A percentile compares a stretch with the other conserved stretches of the same genome.
These are phyloP conservation scores for Syzygium malaccense DNA, from an alignment of 441 rosid genomes.

Conservation along the genomic window DNA sequence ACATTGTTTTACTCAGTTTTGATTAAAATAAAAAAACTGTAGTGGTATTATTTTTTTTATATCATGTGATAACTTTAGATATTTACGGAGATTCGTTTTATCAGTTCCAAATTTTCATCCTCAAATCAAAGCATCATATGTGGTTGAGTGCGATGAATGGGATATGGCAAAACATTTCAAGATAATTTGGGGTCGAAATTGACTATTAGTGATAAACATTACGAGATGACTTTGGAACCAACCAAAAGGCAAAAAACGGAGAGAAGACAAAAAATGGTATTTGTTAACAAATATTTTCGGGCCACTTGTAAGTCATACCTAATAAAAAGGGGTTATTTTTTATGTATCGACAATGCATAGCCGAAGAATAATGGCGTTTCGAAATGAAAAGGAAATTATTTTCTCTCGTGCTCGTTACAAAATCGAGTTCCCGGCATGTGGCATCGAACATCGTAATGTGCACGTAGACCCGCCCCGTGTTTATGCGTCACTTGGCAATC, in stretches of 20 bases:
- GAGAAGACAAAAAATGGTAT: not conserved
- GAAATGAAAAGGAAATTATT: not conserved
- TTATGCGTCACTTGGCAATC: not conserved
- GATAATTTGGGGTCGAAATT: not conserved
- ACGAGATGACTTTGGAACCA: too few species aligned
- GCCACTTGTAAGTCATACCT: not conserved
- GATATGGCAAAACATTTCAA: too few species aligned
- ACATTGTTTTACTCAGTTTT: too few species aligned
- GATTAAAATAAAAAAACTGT: too few species aligned
- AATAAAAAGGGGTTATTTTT: not conserved
- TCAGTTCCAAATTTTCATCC: not conserved
- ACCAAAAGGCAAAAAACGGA: accelerated
- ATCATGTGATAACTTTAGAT: too few species aligned
- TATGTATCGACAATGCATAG: not conserved
- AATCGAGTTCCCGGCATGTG: too few species aligned
- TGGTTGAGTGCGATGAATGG: too few species aligned
- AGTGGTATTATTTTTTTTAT: too few species aligned
- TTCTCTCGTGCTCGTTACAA: too few species aligned
- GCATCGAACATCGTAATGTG: not conserved
- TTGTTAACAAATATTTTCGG: not conserved
- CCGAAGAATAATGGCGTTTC: not conserved
- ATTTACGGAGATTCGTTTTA: too few species aligned
- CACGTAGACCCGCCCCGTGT: not conserved
- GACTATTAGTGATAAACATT: not conserved
- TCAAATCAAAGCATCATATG: too few species aligned